Base-by-base conservation (phyloP, 2,329 filamentous ascomycete species). In the Mollisia scopiformis region DNA sequence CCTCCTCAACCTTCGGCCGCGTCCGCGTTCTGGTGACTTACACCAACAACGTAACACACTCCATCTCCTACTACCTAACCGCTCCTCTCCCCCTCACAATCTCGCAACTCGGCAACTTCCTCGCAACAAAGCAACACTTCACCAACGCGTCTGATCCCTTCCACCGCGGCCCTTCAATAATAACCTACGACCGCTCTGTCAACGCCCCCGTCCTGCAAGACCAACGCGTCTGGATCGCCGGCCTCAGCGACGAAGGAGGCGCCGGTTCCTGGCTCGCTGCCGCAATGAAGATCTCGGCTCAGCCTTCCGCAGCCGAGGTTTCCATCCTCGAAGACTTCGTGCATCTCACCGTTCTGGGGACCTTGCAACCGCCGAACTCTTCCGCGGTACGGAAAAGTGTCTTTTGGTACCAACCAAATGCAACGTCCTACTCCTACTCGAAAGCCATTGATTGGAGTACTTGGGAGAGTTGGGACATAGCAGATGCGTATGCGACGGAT, bases 201-300 rank as follows among this genome's bases (percentile, higher is more conserved):
- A 69, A 71, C 6, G 64, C 74, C 7, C 76, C 77, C 25, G 79
- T 83, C 2, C 71, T 74, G 30, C 80, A 82, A 54, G 80, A 83
- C 33, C 59, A 75, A 1, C 78, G 85, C 1, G 83, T 79, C 6
- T 87, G 84, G 84, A 80, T 87, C 4, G 79, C 84, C 0, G 85
- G 85, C 0, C 75, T 88, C 0, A 86, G 83, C 58, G 84, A 87
- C 59, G 85, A 88, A 72, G 84, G 77, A 0, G 85, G 85, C 1
- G 81, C 82, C 0, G 84, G 84, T 1, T 80, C 83, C 0, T 86
- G 80, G 62, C 77, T 86, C 0, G 82, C 84, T 0, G 80, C 82
- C 0, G 74, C 79, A 1, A 79, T 84, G 73, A 87, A 88, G 71
- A 81, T 85, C 59, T 76, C 77, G 1, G 69, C 79, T 6, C 81